Evolutionary conservation across 257 asterid genomes (phyloP).

Genomic region (Scutellaria barbata): DNA sequence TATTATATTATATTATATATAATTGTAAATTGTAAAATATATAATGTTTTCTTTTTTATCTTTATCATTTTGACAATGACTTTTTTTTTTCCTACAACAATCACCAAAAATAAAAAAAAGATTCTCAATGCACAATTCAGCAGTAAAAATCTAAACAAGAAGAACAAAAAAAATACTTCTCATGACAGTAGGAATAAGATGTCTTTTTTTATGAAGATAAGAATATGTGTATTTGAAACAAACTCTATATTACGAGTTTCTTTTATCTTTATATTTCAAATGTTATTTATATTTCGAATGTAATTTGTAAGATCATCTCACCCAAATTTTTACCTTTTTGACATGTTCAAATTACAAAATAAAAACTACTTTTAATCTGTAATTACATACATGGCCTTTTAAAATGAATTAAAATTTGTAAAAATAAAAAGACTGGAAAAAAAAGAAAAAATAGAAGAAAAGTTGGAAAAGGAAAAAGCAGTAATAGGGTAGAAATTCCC

Average conservation of each 20-base stretch:
- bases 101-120: not conserved
- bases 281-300: no score
- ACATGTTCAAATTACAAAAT: no score
- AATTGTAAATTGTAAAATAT: not conserved
- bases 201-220: slow-evolving; percentile 30
- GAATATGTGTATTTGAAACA: no score
- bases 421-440: not conserved
- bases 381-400: not conserved
- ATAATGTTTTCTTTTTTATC: not conserved
- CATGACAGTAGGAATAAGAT: slow-evolving; percentile 30
- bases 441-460: not conserved
- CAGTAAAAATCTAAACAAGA: not conserved
- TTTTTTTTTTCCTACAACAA: not conserved
- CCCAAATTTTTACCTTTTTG: no score
- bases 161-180: not conserved
- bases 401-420: not conserved
- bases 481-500: slow-evolving; percentile 27
- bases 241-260: no score
- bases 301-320: no score
- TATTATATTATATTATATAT: not conserved
- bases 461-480: slow-evolving; percentile 17
- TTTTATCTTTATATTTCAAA: no score
- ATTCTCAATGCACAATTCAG: not conserved
- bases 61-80: not conserved
- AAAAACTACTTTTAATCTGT: no score